phyloP scores from a whole-genome alignment of 352 stramenopile species.

The Pythium myriotylum region DNA sequence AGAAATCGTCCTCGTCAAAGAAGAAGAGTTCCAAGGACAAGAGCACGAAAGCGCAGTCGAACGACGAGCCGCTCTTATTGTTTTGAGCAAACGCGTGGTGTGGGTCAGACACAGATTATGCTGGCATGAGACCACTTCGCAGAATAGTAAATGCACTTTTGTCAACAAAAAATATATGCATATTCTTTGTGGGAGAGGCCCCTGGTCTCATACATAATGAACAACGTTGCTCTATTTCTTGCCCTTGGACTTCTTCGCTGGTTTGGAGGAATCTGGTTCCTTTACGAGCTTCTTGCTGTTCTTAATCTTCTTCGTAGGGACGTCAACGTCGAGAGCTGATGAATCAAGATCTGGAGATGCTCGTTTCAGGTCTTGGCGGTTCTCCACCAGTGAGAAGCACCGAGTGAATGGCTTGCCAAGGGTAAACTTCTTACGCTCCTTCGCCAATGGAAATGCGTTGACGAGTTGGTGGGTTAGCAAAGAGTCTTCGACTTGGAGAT shows the following conservation, averaged over 20 bases:
- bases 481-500: constrained; percentile 57
- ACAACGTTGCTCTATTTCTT: constrained; percentile 20
- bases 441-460: constrained; percentile 66
- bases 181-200: constrained; percentile 1
- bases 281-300: constrained; percentile 59
- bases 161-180: constrained; percentile 2
- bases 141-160: background rate
- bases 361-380: constrained; percentile 29
- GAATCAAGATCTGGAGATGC: background rate
- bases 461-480: constrained; percentile 76
- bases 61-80: constrained; percentile 70
- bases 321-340: constrained; percentile 21
- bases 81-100: constrained; percentile 39
- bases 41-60: constrained; percentile 28
- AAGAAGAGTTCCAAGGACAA: constrained; percentile 47
- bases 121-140: no score
- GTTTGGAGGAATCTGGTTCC: constrained; percentile 26
- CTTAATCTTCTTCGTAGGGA: constrained; percentile 40
- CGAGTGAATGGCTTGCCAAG: constrained; percentile 75
- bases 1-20: constrained; percentile 49
- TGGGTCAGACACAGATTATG: no score
- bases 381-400: constrained; percentile 73
- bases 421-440: constrained; percentile 60
- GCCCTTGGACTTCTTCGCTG: constrained; percentile 35
- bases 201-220: background rate